phyloP scores from a whole-genome alignment of 805 yeast genomes.

The Teunomyces pallodes region DNA sequence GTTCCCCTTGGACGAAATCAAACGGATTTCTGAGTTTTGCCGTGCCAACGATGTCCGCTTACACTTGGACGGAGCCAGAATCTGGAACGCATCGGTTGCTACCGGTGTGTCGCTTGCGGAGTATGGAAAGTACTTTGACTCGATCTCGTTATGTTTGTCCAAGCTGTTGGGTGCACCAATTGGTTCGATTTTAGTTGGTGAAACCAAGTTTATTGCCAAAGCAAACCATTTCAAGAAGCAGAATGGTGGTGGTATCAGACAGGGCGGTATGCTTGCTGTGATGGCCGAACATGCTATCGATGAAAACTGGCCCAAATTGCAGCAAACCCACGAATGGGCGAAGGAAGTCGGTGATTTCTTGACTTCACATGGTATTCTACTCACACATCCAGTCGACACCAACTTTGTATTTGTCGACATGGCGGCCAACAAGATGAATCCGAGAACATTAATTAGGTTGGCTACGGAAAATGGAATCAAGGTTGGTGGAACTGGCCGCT shows the following conservation, averaged over 20 bases:
- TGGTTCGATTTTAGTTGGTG: slow-evolving; percentile 40
- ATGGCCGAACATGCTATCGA: slow-evolving; percentile 44
- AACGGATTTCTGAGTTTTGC: slow-evolving; percentile 34
- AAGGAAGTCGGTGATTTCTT: slow-evolving; percentile 33
- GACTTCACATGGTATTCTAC: slow-evolving; percentile 23
- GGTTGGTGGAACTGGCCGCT: slow-evolving; percentile 17
- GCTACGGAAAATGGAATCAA: slow-evolving; percentile 61
- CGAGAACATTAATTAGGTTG: slow-evolving; percentile 35
- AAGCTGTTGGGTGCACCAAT: slow-evolving; percentile 45
- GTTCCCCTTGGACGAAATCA: slow-evolving; percentile 39
- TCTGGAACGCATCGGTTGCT: slow-evolving; percentile 43
- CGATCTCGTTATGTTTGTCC: slow-evolving; percentile 42
- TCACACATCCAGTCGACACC: slow-evolving; percentile 39
- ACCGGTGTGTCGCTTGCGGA: slow-evolving; percentile 40
- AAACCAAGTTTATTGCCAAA: slow-evolving; percentile 29
- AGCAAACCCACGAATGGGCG: slow-evolving; percentile 33
- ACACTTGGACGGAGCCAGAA: slow-evolving; percentile 51
- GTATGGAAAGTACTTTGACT: slow-evolving; percentile 39
- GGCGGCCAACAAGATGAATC: slow-evolving; percentile 27
- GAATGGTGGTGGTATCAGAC: slow-evolving; percentile 45
- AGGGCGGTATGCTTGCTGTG: slow-evolving; percentile 37
- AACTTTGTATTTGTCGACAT: slow-evolving; percentile 42
- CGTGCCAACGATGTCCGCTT: slow-evolving; percentile 30
- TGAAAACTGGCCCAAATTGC: slow-evolving; percentile 33
- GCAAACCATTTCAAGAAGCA: slow-evolving; percentile 47